A percentile compares a stretch with the other conserved stretches of the same genome.
Conservation (phyloP, 2,329 filamentous ascomycete genomes). For the Trichoderma asperellum region DNA sequence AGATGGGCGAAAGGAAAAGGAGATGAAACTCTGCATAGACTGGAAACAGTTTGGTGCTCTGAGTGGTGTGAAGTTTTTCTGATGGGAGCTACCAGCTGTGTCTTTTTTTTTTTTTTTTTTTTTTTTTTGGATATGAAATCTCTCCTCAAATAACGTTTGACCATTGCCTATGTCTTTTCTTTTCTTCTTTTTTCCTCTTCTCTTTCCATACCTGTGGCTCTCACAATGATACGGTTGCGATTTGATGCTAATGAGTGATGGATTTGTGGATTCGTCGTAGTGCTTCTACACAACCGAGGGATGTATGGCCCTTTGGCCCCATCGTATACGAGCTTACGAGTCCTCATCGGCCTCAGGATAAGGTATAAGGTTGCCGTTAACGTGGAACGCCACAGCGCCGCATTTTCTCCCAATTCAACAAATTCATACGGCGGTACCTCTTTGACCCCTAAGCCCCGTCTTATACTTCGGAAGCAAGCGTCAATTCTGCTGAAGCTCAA, state of each 20-base stretch:
- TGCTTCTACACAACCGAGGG: background rate
- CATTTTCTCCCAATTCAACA: background rate
- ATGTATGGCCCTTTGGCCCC: background rate
- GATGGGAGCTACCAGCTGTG: constrained; percentile 22
- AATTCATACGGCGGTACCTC: background rate
- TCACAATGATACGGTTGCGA: background rate
- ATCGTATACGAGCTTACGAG: background rate
- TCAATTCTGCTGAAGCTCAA: background rate
- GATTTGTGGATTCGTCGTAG: background rate
- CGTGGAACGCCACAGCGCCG: background rate
- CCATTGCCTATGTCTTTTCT: background rate
- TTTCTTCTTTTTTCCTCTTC: background rate
- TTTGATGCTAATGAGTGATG: background rate
- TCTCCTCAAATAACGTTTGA: constrained; percentile 35
- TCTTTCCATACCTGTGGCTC: background rate
- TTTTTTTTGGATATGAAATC: constrained; percentile 32
- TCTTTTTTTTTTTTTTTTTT: background rate
- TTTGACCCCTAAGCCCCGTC: background rate
- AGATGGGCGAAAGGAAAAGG: background rate
- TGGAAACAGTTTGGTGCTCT: background rate
- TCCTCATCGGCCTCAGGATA: background rate
- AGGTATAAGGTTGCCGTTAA: background rate
- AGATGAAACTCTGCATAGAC: constrained; percentile 17
- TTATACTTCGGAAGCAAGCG: background rate
- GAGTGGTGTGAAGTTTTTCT: constrained; percentile 1